Percentiles rank a stretch among this genome's conserved stretches.
Conservation (phyloP, 2,329 filamentous ascomycete genomes). For the Fusarium buxicola region DNA sequence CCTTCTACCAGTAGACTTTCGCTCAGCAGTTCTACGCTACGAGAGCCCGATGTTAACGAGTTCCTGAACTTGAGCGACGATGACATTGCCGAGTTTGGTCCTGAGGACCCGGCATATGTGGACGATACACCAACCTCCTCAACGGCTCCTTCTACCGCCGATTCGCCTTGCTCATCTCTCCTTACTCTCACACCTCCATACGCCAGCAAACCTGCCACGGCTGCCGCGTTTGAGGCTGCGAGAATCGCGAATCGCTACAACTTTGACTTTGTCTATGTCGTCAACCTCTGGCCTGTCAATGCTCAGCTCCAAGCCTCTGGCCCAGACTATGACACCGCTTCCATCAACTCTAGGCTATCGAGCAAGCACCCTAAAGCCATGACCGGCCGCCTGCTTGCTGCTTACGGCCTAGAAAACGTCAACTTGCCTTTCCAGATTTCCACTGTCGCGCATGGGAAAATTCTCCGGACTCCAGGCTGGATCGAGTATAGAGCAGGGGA, state of each 20-base stretch:
- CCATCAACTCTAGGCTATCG: conserved; percentile 17
- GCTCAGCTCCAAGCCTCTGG: conserved; percentile 21
- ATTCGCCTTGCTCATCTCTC: conserved; percentile 48
- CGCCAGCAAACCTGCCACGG: conserved; percentile 56
- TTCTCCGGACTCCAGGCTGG: conserved; percentile 63
- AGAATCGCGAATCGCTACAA: conserved; percentile 67
- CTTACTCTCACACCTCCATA: conserved; percentile 60
- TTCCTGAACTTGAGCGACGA: conserved; percentile 67
- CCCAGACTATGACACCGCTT: conserved; percentile 17
- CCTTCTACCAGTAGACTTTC: conserved; percentile 44
- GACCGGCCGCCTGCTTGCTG: conserved; percentile 65
- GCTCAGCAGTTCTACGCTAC: conserved; percentile 53
- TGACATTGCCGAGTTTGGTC: conserved; percentile 64
- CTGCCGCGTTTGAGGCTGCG: conserved; percentile 66
- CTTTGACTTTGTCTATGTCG: conserved; percentile 69
- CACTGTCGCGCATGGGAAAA: conserved; percentile 60
- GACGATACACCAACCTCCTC: conserved; percentile 27
- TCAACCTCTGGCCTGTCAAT: conserved; percentile 65
- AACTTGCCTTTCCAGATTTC: conserved; percentile 65
- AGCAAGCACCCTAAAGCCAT: conserved; percentile 43
- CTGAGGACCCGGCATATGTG: conserved; percentile 33
- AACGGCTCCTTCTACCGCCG: conserved; percentile 37
- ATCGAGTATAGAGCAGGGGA: conserved; percentile 62
- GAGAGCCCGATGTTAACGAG: conserved; percentile 65
- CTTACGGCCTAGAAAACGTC: conserved; percentile 64